Percentiles rank a stretch among this genome's conserved stretches.
Conservation (phyloP, 495 filamentous ascomycete species). For the Poronia punctata region DNA sequence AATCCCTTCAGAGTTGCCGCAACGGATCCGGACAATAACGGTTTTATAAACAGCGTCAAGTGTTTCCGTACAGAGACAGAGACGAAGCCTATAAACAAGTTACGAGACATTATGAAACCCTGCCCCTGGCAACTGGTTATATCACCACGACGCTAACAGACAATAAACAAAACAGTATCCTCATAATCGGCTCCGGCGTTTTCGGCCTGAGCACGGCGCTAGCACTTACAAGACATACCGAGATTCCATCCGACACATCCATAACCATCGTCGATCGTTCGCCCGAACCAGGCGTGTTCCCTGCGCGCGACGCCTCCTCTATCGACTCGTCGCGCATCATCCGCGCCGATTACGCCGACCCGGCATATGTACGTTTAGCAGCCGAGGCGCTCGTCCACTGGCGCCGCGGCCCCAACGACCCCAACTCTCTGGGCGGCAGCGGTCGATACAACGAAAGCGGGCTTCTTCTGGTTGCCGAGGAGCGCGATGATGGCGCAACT, state of each 20-base stretch:
- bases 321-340: constrained; percentile 75
- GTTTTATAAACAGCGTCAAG: too few species aligned
- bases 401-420: constrained; percentile 50
- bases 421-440: constrained; percentile 46
- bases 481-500: constrained; percentile 22
- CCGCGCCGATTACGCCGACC: constrained; percentile 72
- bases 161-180: constrained; percentile 37
- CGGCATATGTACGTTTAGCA: constrained; percentile 64
- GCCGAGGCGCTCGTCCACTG: constrained; percentile 61
- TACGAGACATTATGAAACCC: too few species aligned
- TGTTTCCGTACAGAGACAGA: too few species aligned
- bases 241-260: constrained; percentile 41
- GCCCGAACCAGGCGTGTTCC: constrained; percentile 45
- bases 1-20: too few species aligned
- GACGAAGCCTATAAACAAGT: too few species aligned
- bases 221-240: constrained; percentile 48
- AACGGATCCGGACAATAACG: too few species aligned
- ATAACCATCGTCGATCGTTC: constrained; percentile 67
- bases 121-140: too few species aligned
- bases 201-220: constrained; percentile 69
- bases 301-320: constrained; percentile 61
- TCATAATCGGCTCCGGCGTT: constrained; percentile 72
- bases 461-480: constrained; percentile 57
- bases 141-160: neutral
- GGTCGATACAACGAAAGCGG: constrained; percentile 73